Conservation (phyloP, 2,329 filamentous ascomycete species). For the Calonectria crousiana region DNA sequence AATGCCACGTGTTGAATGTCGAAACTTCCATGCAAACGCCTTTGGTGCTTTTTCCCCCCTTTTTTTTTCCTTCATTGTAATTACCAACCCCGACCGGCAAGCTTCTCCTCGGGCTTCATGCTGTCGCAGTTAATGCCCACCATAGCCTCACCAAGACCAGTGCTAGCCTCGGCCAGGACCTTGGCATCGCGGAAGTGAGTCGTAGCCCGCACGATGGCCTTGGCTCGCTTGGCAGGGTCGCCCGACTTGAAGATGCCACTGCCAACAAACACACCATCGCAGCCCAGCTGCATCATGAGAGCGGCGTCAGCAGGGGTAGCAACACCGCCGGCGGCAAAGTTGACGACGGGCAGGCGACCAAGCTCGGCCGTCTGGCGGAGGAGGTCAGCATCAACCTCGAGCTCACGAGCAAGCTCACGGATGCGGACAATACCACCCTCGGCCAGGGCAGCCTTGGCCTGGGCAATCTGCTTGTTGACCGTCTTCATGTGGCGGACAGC, state of each 20-base stretch:
- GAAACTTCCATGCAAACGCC: constrained; percentile 4
- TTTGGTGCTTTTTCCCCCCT: neutral
- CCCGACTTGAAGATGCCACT: constrained; percentile 98
- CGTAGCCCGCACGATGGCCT: constrained; percentile 93
- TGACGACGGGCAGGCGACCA: constrained; percentile 92
- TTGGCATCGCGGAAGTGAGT: constrained; percentile 90
- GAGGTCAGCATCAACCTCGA: constrained; percentile 82
- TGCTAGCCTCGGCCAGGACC: constrained; percentile 87
- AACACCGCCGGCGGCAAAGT: constrained; percentile 98
- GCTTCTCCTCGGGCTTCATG: constrained; percentile 83
- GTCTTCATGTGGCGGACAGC: constrained; percentile 96
- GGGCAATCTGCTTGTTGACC: constrained; percentile 84
- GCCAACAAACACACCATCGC: constrained; percentile 97
- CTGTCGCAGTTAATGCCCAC: constrained; percentile 90
- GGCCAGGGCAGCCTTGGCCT: constrained; percentile 80
- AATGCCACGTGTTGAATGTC: neutral
- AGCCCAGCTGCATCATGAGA: constrained; percentile 98
- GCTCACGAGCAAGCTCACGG: constrained; percentile 82
- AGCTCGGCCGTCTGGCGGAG: constrained; percentile 89
- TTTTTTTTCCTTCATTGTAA: neutral
- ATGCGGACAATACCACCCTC: constrained; percentile 64
- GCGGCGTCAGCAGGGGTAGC: constrained; percentile 98
- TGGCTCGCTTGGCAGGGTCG: constrained; percentile 88
- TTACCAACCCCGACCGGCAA: constrained; percentile 89
- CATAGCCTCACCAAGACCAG: constrained; percentile 96